Base-by-base conservation (phyloP, 371 early-diverging fungal species). In the Umbelopsis sp. region DNA sequence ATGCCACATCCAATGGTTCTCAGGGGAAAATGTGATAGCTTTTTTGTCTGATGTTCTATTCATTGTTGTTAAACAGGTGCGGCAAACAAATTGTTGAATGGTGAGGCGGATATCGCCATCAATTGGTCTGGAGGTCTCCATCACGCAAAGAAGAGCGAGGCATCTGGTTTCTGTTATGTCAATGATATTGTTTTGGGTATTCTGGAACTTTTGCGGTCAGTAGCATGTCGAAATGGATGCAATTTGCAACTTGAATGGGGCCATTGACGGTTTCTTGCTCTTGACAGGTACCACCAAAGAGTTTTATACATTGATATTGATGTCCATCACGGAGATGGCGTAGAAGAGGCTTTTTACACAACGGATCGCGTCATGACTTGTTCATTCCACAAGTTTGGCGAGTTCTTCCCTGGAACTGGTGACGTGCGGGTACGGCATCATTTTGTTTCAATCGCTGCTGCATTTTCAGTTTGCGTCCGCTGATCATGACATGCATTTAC, bases 61-160 rank as follows among this genome's bases (percentile, higher is more conserved):
- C 16, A 67, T 87, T 22, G 87, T 91, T 11, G 11, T 24, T 0
- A 81, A 78, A 87, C 22, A 73, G 96, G 94, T n/a, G 97, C 98
- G 25, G 83, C 85, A 44, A 57, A 57, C 57, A 57, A 57, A 57
- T 87, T 91, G 57, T 82, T 97, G 44, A 97, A 95, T 73, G 82
- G 87, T n/a, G 94, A 93, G 8, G 62, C 81, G 91, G 98, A 99
- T 69, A 91, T 97, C 70, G 94, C 94, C 32, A 93, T 99, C 70
- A 98, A 99, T 80, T 99, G 99, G 99, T 88, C 94, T 2, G 99
- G 99, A 44, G 99, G 99, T 12, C 84, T 99, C 63, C 99, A 99
- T 82, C 99, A 99, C 74, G 98, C 98, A 5, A 96, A 97, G 74
- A 94, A 95, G 75, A 78, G 79, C 44, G 97, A 94, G 71, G 97